These are phyloP conservation scores for Leccinum olivaceopallidum DNA, from an alignment of 768 basidiomycete genomes.

Conservation along the genomic window DNA sequence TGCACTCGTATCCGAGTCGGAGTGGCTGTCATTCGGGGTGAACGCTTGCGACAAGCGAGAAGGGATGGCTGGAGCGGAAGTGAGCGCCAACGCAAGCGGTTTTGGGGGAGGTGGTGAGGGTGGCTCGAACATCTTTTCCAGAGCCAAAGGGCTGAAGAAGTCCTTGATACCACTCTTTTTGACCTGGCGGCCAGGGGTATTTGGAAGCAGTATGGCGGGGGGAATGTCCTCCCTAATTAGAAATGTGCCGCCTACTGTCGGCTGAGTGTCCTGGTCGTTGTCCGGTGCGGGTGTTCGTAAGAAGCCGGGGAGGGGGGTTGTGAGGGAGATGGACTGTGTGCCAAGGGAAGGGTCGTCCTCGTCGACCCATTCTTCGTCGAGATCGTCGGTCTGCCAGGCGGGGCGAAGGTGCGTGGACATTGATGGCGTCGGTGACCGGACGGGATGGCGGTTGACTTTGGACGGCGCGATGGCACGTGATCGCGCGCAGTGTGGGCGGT, in stretches of 20 bases:
- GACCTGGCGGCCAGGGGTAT: constrained; percentile 57
- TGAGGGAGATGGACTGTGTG: constrained; percentile 61
- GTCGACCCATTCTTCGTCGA: constrained; percentile 91
- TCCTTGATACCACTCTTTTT: constrained; percentile 69
- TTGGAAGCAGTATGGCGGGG: constrained; percentile 54
- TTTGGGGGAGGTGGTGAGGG: constrained; percentile 68
- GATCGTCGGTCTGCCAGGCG: constrained; percentile 87
- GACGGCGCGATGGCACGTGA: constrained; percentile 32
- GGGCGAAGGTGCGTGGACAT: constrained; percentile 40
- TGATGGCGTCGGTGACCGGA: not conserved
- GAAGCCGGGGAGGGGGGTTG: constrained; percentile 50
- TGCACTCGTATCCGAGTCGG: constrained; percentile 22
- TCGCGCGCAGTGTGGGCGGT: constrained; percentile 18
- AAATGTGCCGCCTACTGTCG: constrained; percentile 63
- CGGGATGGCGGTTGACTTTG: constrained; percentile 3
- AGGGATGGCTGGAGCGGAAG: constrained; percentile 32
- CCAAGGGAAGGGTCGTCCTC: constrained; percentile 40
- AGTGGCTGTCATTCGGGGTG: constrained; percentile 30
- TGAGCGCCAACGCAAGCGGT: constrained; percentile 22
- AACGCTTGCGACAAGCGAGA: constrained; percentile 41
- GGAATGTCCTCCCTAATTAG: constrained; percentile 70
- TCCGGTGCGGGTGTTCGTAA: constrained; percentile 45
- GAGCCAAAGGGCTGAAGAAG: constrained; percentile 84
- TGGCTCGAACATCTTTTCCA: constrained; percentile 93
- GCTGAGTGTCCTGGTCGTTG: constrained; percentile 31